These are phyloP conservation scores for Gelatoporia subvermispora DNA, from an alignment of 768 basidiomycete genomes.

Conservation along the genomic window DNA sequence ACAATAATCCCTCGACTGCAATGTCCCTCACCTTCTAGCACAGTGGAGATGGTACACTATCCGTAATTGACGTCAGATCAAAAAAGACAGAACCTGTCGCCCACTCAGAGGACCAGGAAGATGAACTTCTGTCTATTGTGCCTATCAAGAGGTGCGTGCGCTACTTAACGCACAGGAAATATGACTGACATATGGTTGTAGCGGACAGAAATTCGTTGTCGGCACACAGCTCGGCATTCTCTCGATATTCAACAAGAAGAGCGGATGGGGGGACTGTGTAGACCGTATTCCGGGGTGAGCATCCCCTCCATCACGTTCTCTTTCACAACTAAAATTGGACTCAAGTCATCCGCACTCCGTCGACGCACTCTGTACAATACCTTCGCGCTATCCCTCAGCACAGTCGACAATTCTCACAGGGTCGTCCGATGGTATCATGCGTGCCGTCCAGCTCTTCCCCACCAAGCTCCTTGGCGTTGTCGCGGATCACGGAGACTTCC, in stretches of 20 bases:
- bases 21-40: not conserved
- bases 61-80: slow-evolving; percentile 86
- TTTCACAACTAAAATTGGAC: not conserved
- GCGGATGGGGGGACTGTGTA: slow-evolving; percentile 90
- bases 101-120: slow-evolving; percentile 94
- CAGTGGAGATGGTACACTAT: slow-evolving; percentile 91
- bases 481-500: slow-evolving; percentile 88
- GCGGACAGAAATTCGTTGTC: slow-evolving; percentile 77
- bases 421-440: slow-evolving; percentile 86
- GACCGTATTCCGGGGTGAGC: slow-evolving; percentile 82
- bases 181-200: slow-evolving; percentile 20
- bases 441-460: slow-evolving; percentile 78
- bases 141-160: slow-evolving; percentile 73
- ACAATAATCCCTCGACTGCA: not conserved
- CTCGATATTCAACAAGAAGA: slow-evolving; percentile 82
- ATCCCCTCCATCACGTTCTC: not conserved
- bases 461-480: slow-evolving; percentile 88
- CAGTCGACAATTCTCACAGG: slow-evolving; percentile 76
- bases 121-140: slow-evolving; percentile 83
- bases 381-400: slow-evolving; percentile 53
- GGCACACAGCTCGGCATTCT: slow-evolving; percentile 89
- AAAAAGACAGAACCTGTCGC: slow-evolving; percentile 73
- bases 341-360: slow-evolving; percentile 85
- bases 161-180: no score
- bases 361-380: slow-evolving; percentile 78